A percentile compares a stretch with the other conserved stretches of the same genome.
Evolutionary conservation across 1,139 yeast species (phyloP).

Genomic region (Pichia sp.): DNA sequence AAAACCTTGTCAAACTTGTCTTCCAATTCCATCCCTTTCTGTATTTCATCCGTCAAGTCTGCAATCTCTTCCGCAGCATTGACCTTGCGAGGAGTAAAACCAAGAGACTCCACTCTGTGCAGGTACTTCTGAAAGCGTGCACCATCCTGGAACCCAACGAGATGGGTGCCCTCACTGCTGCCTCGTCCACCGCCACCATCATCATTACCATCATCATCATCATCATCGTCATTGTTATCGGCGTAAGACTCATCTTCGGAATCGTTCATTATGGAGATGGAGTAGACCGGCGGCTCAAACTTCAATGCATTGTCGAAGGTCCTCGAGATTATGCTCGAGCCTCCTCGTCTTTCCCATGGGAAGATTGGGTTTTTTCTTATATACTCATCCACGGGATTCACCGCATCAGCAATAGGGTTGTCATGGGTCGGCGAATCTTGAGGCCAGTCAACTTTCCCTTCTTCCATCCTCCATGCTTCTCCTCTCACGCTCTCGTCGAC

Average conservation of each 20-base stretch:
- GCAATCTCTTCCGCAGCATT: not conserved
- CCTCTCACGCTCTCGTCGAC: slow-evolving; percentile 30
- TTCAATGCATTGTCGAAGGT: slow-evolving; percentile 19
- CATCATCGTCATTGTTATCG: slow-evolving; percentile 4
- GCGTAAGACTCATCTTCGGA: not conserved
- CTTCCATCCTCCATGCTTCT: slow-evolving; percentile 38
- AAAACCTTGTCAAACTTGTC: slow-evolving; percentile 9
- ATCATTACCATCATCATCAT: not conserved
- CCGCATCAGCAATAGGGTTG: not conserved
- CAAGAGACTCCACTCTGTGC: slow-evolving; percentile 14
- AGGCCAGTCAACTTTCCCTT: slow-evolving; percentile 29
- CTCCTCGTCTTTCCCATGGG: slow-evolving; percentile 39
- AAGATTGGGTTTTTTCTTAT: slow-evolving; percentile 35
- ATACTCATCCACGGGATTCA: slow-evolving; percentile 15
- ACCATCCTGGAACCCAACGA: slow-evolving; percentile 28
- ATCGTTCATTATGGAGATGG: slow-evolving; percentile 14
- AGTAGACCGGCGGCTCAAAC: slow-evolving; percentile 19
- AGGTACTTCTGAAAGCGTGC: slow-evolving; percentile 23
- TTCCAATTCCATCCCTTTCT: slow-evolving; percentile 8
- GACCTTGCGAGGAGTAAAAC: not conserved
- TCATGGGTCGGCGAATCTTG: not conserved
- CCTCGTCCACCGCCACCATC: not conserved
- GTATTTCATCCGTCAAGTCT: not conserved
- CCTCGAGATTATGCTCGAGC: slow-evolving; percentile 14
- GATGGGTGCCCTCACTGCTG: not conserved